Evolutionary conservation across 139 green algal genomes (phyloP), one percentile per base, ranked within the genome.

Genomic region (Dunaliella sp.): DNA sequence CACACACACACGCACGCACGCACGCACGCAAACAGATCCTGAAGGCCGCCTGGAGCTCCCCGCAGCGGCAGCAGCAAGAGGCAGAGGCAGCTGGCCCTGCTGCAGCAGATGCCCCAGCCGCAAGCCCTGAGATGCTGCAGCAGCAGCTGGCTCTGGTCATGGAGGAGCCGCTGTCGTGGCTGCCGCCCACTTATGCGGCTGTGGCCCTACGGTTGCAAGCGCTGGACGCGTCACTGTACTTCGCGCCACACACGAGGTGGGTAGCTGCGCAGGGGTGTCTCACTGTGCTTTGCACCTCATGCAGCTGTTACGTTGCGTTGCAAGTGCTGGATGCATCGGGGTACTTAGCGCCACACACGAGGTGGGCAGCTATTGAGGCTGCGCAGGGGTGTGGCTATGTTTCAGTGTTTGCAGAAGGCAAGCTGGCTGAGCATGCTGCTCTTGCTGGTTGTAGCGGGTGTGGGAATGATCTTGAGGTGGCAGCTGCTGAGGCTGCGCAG

Each of bases 181-280:
- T 98, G 75, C 95, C 95, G 1, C 65, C 90, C 58, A 98, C 95
- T 0, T 58, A 83, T 22, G 84, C 94, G 0, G 91, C 94, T 0
- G 33, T 98, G 31, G 84, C 89, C n/a, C 86, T 96, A 84, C 91
- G 95, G 3, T 83, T 98, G 83, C 77, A 86, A 57, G 85, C 91
- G 0, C 82, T 98, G 25, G 94, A 97, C 76, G 88, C 93, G 0
- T 86, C 93, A 0, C 36, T 91, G 0, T 96, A 96, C 84, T 36
- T 35, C 32, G 38, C 34, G 26, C 36, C 34, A 3, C 3, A 22
- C 3, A 48, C 35, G 3, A 75, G 34, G 38, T 38, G 36, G 16
- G 34, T 65, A n/a, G n/a, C n/a, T n/a, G n/a, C n/a, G n/a, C n/a
- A n/a, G n/a, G n/a, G n/a, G n/a, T n/a, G n/a, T n/a, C n/a, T n/a